Evolutionary conservation across 169 alveolate species (phyloP).

Genomic region (Cryptosporidium parvum): DNA sequence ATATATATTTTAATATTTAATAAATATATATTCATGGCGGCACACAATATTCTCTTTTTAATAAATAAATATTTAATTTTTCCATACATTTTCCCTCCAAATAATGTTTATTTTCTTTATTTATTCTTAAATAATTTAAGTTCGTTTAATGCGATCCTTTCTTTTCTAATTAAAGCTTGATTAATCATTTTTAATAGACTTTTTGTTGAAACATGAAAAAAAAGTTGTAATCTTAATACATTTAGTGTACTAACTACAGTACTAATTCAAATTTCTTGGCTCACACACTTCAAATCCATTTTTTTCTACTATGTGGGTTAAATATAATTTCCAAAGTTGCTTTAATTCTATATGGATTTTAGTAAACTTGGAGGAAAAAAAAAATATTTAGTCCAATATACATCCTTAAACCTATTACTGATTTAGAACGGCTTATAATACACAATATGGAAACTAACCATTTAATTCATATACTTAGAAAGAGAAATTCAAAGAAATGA

Average conservation of each 20-base stretch:
- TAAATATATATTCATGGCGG: neutral
- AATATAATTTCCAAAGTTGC: too few species aligned
- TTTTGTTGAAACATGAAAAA: too few species aligned
- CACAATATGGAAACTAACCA: neutral
- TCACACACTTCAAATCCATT: neutral
- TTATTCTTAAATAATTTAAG: neutral
- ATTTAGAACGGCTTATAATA: too few species aligned
- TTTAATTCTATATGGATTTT: neutral
- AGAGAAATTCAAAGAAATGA: too few species aligned
- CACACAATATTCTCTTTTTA: slow-evolving; percentile 1
- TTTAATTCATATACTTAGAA: too few species aligned
- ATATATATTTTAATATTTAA: neutral
- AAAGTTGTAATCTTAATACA: too few species aligned
- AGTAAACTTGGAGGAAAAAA: neutral
- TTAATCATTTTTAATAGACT: neutral
- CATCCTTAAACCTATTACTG: neutral
- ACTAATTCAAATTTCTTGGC: neutral
- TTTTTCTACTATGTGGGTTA: neutral
- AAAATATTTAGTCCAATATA: too few species aligned
- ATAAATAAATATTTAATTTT: neutral
- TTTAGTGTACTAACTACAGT: neutral
- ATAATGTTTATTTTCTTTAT: neutral
- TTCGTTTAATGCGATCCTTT: too few species aligned
- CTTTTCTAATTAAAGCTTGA: neutral
- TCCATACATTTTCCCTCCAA: neutral